Conservation (phyloP, 2,329 filamentous ascomycete species). For the Ilyonectria sp. region DNA sequence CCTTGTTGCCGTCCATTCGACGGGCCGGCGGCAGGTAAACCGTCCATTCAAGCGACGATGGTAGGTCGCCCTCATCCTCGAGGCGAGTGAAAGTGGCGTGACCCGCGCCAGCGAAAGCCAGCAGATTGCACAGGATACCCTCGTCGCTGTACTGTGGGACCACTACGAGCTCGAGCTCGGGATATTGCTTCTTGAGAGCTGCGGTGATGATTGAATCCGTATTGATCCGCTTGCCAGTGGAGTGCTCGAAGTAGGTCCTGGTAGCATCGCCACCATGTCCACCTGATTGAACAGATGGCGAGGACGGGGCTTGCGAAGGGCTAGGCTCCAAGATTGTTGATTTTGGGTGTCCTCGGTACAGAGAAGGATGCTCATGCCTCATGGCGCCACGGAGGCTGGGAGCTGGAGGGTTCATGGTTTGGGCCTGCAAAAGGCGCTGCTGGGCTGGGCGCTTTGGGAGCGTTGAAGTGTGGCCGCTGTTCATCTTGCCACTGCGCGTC, state of each 20-base stretch:
- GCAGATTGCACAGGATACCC: slow-evolving; percentile 50
- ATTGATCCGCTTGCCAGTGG: slow-evolving; percentile 57
- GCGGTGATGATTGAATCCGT: slow-evolving; percentile 60
- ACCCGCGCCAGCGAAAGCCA: slow-evolving; percentile 59
- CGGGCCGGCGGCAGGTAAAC: slow-evolving; percentile 57
- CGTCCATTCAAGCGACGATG: slow-evolving; percentile 56
- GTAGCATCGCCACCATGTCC: not conserved
- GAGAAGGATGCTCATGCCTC: not conserved
- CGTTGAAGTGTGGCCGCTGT: not conserved
- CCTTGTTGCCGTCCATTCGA: slow-evolving; percentile 57
- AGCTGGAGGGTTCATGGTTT: not conserved
- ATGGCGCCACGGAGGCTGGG: not conserved
- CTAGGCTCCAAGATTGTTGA: not conserved
- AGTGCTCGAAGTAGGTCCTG: slow-evolving; percentile 56
- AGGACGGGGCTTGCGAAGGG: not conserved
- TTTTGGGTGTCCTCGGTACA: not conserved
- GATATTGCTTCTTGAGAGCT: slow-evolving; percentile 60
- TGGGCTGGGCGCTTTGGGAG: not conserved
- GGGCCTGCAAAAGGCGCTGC: not conserved
- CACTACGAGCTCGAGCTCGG: slow-evolving; percentile 59
- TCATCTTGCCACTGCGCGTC: not conserved
- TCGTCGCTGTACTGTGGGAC: slow-evolving; percentile 49
- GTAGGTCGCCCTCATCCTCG: slow-evolving; percentile 48
- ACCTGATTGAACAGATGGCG: not conserved
- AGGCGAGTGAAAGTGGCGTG: slow-evolving; percentile 53